Evolutionary conservation across 306 rosid species (phyloP), one percentile per base, ranked within the genome.

Genomic region (Hippophae gyantsensis): DNA sequence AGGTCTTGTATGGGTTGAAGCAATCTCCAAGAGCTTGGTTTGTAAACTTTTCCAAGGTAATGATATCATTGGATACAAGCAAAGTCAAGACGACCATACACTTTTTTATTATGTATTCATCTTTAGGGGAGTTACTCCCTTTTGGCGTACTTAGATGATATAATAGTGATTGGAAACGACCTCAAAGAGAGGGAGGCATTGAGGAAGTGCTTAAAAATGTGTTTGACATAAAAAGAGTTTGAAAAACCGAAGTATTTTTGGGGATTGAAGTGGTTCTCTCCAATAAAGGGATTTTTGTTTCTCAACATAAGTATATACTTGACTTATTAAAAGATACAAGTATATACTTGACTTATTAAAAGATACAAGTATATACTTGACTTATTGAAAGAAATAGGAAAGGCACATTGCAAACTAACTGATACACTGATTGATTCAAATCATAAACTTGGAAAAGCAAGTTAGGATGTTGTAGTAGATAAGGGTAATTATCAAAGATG

Each of bases 21-120:
- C 57, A 53, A 53, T 53, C 57, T n/a, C 25, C 25, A 53, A 12
- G 57, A 53, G 27, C 57, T 10, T 53, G 27, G 57, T 53, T 53
- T 53, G 41, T 8, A 23, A 53, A 26, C n/a, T 53, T 53, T 26
- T 5, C 57, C 1, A 53, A 23, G 32, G 57, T 53, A n/a, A 13
- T 53, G 57, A 53, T 13, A 53, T 9, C 5, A 2, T 13, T 13
- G 57, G 57, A 14, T 53, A 53, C 57, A 13, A 14, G 25, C 7
- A 13, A 53, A n/a, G 57, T 3, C 57, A 53, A 26, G 32, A 2
- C 10, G 57, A 53, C 57, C 9, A 53, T 53, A 2, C 57, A n/a
- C 26, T 18, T n/a, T 18, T n/a, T 53, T 6, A 13, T n/a, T 11
- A 53, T 18, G 10, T 5, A 13, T 8, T 18, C 5, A 5, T 9